Conservation (phyloP, 164 flowering plant species). For the Platanus orientalis region DNA sequence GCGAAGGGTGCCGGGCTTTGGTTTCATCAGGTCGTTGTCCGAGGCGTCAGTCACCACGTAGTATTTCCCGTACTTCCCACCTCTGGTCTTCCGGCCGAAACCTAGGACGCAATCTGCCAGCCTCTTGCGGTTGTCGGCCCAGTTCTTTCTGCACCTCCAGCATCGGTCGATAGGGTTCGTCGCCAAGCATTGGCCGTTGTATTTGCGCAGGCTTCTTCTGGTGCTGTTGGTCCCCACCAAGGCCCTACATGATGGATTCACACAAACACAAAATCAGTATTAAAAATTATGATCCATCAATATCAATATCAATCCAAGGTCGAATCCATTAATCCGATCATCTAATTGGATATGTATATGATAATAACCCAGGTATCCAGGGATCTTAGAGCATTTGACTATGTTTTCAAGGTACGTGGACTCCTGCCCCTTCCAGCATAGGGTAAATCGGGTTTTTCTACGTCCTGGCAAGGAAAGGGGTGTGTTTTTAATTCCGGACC, state of each 20-base stretch:
- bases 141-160: constrained; percentile 59
- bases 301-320: background rate
- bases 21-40: constrained; percentile 53
- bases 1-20: constrained; percentile 65
- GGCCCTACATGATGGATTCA: constrained; percentile 21
- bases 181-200: constrained; percentile 38
- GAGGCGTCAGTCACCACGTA: constrained; percentile 54
- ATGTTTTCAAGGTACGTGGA: too few species aligned
- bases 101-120: constrained; percentile 55
- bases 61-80: constrained; percentile 46
- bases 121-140: constrained; percentile 48
- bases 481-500: too few species aligned
- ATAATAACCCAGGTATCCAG: too few species aligned
- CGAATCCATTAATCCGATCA: background rate
- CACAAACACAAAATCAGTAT: background rate
- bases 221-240: constrained; percentile 33
- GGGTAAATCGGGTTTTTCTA: too few species aligned
- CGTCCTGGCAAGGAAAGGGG: too few species aligned
- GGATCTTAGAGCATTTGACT: too few species aligned
- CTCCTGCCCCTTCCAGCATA: too few species aligned
- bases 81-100: constrained; percentile 50
- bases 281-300: background rate
- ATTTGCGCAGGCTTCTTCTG: constrained; percentile 34
- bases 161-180: constrained; percentile 79
- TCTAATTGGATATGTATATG: background rate